Evolutionary conservation across 2,329 filamentous ascomycete species (phyloP).

Genomic region (Penicillium sp.): DNA sequence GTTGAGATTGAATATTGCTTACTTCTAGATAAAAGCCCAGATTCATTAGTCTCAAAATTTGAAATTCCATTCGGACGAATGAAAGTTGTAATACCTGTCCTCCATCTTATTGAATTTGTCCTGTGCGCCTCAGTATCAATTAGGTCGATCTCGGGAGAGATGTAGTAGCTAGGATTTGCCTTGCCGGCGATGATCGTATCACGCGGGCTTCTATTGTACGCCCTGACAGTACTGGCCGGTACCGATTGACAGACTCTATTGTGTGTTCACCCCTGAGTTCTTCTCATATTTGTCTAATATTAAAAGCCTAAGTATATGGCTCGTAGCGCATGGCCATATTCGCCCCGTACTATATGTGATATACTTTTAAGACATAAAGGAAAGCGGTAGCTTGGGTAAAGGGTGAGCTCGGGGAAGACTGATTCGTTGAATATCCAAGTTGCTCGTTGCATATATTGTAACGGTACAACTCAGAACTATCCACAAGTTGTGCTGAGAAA

Average conservation of each 20-base stretch:
- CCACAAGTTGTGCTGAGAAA: too few species aligned
- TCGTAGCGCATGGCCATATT: not conserved
- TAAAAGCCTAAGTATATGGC: not conserved
- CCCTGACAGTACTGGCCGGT: slow-evolving; percentile 66
- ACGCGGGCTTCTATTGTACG: slow-evolving; percentile 64
- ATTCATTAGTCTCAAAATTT: not conserved
- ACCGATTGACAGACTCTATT: slow-evolving; percentile 56
- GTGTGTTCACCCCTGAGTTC: not conserved
- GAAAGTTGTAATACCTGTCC: slow-evolving; percentile 66
- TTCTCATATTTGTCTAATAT: not conserved
- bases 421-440: not conserved
- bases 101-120: slow-evolving; percentile 65
- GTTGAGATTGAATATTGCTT: too few species aligned
- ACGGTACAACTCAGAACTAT: not conserved
- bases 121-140: slow-evolving; percentile 62
- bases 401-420: not conserved
- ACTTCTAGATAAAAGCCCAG: not conserved
- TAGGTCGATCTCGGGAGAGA: slow-evolving; percentile 62
- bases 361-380: not conserved
- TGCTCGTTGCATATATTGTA: not conserved
- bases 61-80: slow-evolving; percentile 61
- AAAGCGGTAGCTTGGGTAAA: not conserved
- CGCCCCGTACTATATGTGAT: not conserved
- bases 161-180: slow-evolving; percentile 65
- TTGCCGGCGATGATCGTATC: slow-evolving; percentile 64